Percentiles rank a stretch among this genome's conserved stretches.
Conservation (phyloP, 345 rosid species). For the Murraya koenigii region DNA sequence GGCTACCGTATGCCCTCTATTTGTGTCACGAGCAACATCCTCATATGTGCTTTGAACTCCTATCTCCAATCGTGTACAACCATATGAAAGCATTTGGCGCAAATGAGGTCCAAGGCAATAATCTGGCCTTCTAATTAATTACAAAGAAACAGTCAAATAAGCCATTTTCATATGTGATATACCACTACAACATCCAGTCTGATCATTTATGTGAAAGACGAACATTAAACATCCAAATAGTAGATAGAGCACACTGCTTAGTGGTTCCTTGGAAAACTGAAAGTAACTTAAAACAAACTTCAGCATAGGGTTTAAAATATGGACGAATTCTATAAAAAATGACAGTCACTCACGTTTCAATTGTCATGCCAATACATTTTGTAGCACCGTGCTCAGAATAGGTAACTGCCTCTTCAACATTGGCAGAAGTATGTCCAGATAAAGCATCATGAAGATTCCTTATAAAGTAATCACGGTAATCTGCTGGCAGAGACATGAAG, state of each 20-base stretch:
- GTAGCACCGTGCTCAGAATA: constrained; percentile 91
- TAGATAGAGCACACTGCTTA: background rate
- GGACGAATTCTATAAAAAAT: background rate
- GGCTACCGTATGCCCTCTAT: constrained; percentile 97
- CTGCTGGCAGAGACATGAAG: constrained; percentile 95
- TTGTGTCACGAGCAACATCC: constrained; percentile 97
- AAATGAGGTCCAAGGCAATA: constrained; percentile 98
- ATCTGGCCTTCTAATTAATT: constrained; percentile 82
- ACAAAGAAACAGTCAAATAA: constrained; percentile 14
- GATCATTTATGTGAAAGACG: background rate
- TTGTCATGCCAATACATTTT: constrained; percentile 99
- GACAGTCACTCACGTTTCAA: constrained; percentile 78
- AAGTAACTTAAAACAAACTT: background rate
- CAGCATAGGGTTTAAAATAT: background rate
- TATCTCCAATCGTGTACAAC: constrained; percentile 94
- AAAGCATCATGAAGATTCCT: constrained; percentile 97
- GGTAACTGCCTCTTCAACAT: constrained; percentile 94
- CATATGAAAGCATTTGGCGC: constrained; percentile 95
- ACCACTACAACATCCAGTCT: background rate
- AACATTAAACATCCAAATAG: background rate
- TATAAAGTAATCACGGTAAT: constrained; percentile 87
- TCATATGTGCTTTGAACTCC: constrained; percentile 99
- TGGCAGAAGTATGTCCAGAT: constrained; percentile 94
- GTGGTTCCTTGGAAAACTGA: background rate
- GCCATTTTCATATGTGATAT: background rate